Conservation (phyloP, 768 basidiomycete genomes). For the Podaxis rugospora region DNA sequence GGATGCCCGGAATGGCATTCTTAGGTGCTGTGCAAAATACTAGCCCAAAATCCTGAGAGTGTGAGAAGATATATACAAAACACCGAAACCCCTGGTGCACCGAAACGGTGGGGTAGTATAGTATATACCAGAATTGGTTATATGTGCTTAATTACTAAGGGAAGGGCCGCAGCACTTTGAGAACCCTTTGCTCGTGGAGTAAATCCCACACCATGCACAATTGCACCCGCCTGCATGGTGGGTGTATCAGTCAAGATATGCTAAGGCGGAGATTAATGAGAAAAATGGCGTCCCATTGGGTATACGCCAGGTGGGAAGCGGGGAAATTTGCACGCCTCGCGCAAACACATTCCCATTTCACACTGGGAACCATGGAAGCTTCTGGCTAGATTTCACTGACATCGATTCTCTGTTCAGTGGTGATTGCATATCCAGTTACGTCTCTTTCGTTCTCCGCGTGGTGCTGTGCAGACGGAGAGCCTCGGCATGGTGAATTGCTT, state of each 20-base stretch:
- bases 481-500: conserved; percentile 49
- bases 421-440: conserved; percentile 59
- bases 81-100: no score
- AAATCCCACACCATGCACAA: conserved; percentile 74
- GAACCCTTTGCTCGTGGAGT: conserved; percentile 51
- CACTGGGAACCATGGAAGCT: conserved; percentile 69
- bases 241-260: conserved; percentile 63
- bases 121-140: conserved; percentile 26
- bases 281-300: not conserved
- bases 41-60: no score
- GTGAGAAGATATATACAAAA: no score
- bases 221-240: conserved; percentile 59
- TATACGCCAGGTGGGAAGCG: not conserved
- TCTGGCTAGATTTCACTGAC: conserved; percentile 50
- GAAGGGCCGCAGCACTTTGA: not conserved
- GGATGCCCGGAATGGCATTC: no score
- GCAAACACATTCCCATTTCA: conserved; percentile 75
- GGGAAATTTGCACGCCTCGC: conserved; percentile 63
- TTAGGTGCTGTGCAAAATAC: no score
- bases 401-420: conserved; percentile 71
- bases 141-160: not conserved
- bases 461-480: conserved; percentile 35
- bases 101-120: no score
- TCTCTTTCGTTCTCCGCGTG: conserved; percentile 53
- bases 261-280: not conserved